Conservation (phyloP, 2,329 filamentous ascomycete genomes). For the Fusarium sp. region DNA sequence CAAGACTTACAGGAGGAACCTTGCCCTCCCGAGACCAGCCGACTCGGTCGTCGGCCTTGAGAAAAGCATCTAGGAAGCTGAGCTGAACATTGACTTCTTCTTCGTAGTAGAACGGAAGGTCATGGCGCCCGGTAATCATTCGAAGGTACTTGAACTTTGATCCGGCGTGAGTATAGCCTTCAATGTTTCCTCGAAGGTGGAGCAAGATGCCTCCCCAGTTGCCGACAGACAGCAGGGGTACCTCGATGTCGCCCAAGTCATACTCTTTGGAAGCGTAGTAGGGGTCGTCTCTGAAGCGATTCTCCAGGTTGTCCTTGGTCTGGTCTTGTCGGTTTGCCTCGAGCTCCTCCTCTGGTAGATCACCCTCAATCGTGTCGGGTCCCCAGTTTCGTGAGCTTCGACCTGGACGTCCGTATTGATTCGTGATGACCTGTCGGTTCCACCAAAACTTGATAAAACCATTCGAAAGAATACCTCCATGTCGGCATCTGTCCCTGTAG, state of each 20-base stretch:
- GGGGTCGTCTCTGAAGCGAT: slow-evolving; percentile 68
- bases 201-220: slow-evolving; percentile 79
- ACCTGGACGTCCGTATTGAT: slow-evolving; percentile 73
- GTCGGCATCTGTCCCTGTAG: slow-evolving; percentile 67
- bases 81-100: slow-evolving; percentile 75
- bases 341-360: slow-evolving; percentile 63
- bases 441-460: slow-evolving; percentile 59
- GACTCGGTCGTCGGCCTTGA: slow-evolving; percentile 71
- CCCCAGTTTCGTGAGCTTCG: slow-evolving; percentile 63
- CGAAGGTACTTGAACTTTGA: slow-evolving; percentile 76
- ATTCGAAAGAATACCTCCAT: slow-evolving; percentile 71
- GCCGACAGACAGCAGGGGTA: slow-evolving; percentile 73
- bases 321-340: slow-evolving; percentile 60
- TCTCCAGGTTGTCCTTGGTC: slow-evolving; percentile 56
- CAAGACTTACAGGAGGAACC: slow-evolving; percentile 68
- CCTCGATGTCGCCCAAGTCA: slow-evolving; percentile 71
- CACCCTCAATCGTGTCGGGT: slow-evolving; percentile 66
- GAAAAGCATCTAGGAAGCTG: slow-evolving; percentile 76
- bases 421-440: slow-evolving; percentile 50
- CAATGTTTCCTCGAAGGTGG: slow-evolving; percentile 75
- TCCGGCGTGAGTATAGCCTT: slow-evolving; percentile 71
- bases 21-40: slow-evolving; percentile 70
- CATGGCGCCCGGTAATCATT: slow-evolving; percentile 76
- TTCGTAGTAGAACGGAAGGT: slow-evolving; percentile 77
- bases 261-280: slow-evolving; percentile 76